A percentile compares a stretch with the other conserved stretches of the same genome.
These are phyloP conservation scores for Cryomyces minteri DNA, from an alignment of 495 filamentous ascomycete genomes.

Conservation along the genomic window DNA sequence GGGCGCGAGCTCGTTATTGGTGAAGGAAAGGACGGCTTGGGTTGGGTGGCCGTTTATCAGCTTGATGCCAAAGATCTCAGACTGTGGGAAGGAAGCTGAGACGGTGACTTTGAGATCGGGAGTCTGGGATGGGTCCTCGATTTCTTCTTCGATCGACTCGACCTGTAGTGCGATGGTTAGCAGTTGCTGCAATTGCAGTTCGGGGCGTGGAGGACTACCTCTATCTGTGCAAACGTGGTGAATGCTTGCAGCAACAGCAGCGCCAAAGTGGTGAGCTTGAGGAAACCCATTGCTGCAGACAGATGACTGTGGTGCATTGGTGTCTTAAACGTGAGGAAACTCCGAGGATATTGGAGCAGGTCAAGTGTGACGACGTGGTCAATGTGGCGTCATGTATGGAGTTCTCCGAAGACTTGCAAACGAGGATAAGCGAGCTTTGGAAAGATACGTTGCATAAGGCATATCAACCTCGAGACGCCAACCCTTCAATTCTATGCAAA, in stretches of 20 bases:
- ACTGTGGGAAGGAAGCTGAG: conserved; percentile 61
- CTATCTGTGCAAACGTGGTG: conserved; percentile 38
- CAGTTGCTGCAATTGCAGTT: not conserved
- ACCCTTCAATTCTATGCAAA: too few species aligned
- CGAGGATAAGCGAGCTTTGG: too few species aligned
- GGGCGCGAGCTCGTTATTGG: conserved; percentile 65
- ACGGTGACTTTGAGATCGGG: conserved; percentile 55
- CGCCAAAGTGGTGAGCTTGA: conserved; percentile 51
- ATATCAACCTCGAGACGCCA: too few species aligned
- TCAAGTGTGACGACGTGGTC: too few species aligned
- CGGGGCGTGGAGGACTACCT: conserved; percentile 30
- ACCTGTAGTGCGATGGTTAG: conserved; percentile 6
- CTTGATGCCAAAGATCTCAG: conserved; percentile 89
- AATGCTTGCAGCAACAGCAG: conserved; percentile 51
- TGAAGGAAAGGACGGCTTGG: conserved; percentile 58
- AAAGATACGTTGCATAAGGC: too few species aligned
- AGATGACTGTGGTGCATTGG: too few species aligned
- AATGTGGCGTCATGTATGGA: too few species aligned
- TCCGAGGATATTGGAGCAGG: too few species aligned
- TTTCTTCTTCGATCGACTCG: conserved; percentile 26
- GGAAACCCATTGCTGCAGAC: conserved; percentile 41
- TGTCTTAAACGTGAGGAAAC: too few species aligned
- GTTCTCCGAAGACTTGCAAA: too few species aligned
- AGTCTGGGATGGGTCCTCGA: conserved; percentile 12
- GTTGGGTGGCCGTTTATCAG: conserved; percentile 87